These are phyloP conservation scores for Botryotinia globosa DNA, from an alignment of 2,329 filamentous ascomycete genomes.

Conservation along the genomic window DNA sequence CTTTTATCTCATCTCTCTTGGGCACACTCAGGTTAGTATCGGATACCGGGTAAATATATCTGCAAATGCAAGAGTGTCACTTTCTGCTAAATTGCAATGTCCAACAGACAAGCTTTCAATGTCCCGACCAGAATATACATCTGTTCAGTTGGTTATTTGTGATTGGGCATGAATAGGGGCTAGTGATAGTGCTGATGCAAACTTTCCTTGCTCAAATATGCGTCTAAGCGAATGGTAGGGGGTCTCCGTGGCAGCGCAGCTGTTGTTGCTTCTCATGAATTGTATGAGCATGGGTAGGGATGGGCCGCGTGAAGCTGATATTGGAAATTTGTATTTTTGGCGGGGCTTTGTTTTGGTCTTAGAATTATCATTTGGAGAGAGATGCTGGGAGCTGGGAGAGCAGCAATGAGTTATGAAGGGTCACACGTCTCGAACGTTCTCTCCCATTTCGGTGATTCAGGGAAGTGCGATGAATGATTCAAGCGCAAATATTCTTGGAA, in stretches of 20 bases:
- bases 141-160: neutral
- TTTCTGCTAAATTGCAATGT: neutral
- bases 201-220: neutral
- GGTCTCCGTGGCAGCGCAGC: neutral
- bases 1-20: neutral
- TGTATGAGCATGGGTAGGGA: neutral
- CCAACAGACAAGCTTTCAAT: neutral
- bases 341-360: neutral
- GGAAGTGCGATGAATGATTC: neutral
- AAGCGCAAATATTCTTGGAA: neutral
- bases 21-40: neutral
- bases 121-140: neutral
- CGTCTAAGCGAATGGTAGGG: constrained; percentile 4
- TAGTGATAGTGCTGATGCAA: constrained; percentile 2
- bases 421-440: neutral
- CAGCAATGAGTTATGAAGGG: neutral
- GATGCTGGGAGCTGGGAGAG: neutral
- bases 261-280: constrained; percentile 6
- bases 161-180: neutral
- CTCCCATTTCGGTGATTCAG: neutral
- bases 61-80: neutral
- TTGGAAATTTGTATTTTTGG: neutral
- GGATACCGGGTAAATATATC: constrained; percentile 4
- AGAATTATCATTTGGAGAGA: neutral
- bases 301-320: neutral